Conservation (phyloP, 495 filamentous ascomycete genomes). For the Tuber borchii region DNA sequence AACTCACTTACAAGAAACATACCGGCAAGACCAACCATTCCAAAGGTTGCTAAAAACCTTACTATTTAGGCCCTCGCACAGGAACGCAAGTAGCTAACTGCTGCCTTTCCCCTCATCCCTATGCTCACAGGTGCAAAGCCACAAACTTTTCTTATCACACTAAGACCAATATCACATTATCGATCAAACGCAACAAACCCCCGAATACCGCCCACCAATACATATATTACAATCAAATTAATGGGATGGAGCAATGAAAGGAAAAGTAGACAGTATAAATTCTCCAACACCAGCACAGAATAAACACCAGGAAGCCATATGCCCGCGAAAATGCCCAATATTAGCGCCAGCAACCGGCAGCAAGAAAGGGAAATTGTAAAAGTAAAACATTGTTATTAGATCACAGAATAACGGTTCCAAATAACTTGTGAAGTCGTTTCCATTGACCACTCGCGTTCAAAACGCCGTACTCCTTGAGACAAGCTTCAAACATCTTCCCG, state of each 20-base stretch:
- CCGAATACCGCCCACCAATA: not conserved
- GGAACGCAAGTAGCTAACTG: too few relatives aligned
- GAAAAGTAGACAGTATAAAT: not conserved
- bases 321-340: not conserved
- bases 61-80: too few relatives aligned
- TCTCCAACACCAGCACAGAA: not conserved
- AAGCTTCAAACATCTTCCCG: constrained; percentile 43
- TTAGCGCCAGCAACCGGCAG: not conserved
- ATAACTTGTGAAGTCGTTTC: constrained; percentile 51
- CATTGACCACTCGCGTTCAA: constrained; percentile 41
- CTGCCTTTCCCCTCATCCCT: too few relatives aligned
- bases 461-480: constrained; percentile 53
- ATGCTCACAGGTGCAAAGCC: too few relatives aligned
- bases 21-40: too few relatives aligned
- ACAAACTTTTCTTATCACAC: not conserved
- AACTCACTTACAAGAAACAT: too few relatives aligned
- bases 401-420: constrained; percentile 46
- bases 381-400: not conserved
- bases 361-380: not conserved
- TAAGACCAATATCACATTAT: not conserved
- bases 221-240: not conserved
- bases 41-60: too few relatives aligned
- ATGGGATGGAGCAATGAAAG: not conserved
- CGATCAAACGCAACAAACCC: not conserved
- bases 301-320: not conserved